A percentile compares a stretch with the other conserved stretches of the same genome.
Evolutionary conservation across 2,329 filamentous ascomycete genomes (phyloP).

Genomic region (Neonectria coccinea): DNA sequence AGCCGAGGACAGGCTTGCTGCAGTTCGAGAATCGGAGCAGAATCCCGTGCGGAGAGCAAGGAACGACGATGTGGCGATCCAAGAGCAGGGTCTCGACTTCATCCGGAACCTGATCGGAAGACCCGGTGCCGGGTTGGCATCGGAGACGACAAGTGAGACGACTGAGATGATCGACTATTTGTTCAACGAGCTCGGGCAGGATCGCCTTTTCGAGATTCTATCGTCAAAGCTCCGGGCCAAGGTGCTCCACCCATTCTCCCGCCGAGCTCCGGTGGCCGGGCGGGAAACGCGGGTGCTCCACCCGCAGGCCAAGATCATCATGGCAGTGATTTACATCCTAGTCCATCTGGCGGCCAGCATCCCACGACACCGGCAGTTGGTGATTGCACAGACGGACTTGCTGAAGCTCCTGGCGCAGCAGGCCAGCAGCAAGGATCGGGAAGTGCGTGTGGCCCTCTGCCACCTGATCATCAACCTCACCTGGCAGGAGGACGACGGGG

Average conservation of each 20-base stretch:
- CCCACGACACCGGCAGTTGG: constrained; percentile 79
- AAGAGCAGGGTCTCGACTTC: constrained; percentile 91
- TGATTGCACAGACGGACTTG: constrained; percentile 81
- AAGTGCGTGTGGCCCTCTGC: constrained; percentile 82
- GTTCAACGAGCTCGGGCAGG: constrained; percentile 79
- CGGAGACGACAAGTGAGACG: constrained; percentile 64
- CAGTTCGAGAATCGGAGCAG: constrained; percentile 73
- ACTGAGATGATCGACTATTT: constrained; percentile 87
- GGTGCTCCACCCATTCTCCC: constrained; percentile 64
- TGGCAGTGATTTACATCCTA: constrained; percentile 82
- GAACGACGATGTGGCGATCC: constrained; percentile 84
- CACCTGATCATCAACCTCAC: constrained; percentile 89
- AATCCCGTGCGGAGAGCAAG: constrained; percentile 75
- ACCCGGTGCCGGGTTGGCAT: constrained; percentile 58
- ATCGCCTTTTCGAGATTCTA: constrained; percentile 84
- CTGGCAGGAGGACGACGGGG: constrained; percentile 80
- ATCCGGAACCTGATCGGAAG: constrained; percentile 89
- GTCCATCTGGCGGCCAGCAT: constrained; percentile 89
- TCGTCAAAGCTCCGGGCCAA: constrained; percentile 79
- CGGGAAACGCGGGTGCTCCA: constrained; percentile 64
- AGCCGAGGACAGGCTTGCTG: constrained; percentile 62
- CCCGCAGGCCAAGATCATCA: constrained; percentile 76
- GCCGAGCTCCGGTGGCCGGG: constrained; percentile 51
- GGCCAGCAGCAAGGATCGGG: constrained; percentile 77
- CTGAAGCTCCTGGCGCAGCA: constrained; percentile 79